Evolutionary conservation across 2,329 filamentous ascomycete species (phyloP), one percentile per base, ranked within the genome.

Genomic region (Fusarium setosum): DNA sequence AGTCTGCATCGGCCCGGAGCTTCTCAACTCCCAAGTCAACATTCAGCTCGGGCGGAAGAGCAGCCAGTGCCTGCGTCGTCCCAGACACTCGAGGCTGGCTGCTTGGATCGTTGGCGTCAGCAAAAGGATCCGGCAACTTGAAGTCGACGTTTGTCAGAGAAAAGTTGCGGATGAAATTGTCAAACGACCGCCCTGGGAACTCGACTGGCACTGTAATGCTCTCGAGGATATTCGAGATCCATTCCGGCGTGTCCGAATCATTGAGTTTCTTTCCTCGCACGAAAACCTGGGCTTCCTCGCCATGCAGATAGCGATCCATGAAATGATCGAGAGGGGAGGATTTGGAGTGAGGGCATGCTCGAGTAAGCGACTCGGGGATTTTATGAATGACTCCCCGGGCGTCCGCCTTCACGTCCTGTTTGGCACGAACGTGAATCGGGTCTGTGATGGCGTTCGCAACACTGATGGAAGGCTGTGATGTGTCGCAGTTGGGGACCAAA

Each of bases 71-170:
- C 61, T 92, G 83, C 42, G 97, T 91, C 18, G 90, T 90, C 4
- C 94, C 94, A 26, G 93, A 97, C 15, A 99, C 89, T 54, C 87
- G 89, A 10, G 94, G 94, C 54, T 91, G 87, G 5, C 91, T 84
- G 49, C 90, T 88, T 0, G 93, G 92, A 11, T 90, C 88, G 57
- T 86, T 87, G 0, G 92, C 92, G 17, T 94, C 89, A 3, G 93
- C 92, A 71, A 90, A 87, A 1, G 92, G 91, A 71, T 94, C 88
- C 1, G 96, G 96, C 42, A 99, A 81, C 47, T 87, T 88, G 76
- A 99, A 97, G 71, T 96, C 89, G 37, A 96, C 93, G 73, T 97
- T 87, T 3, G 89, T 88, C 67, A 98, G 81, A 20, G 93, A 92
- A 74, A 98, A 97, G 69, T 96, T 95, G 69, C 90, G 91, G 74